These are phyloP conservation scores for Ganoderma lucidum DNA, from an alignment of 1,284 basidiomycete species.

Conservation along the genomic window DNA sequence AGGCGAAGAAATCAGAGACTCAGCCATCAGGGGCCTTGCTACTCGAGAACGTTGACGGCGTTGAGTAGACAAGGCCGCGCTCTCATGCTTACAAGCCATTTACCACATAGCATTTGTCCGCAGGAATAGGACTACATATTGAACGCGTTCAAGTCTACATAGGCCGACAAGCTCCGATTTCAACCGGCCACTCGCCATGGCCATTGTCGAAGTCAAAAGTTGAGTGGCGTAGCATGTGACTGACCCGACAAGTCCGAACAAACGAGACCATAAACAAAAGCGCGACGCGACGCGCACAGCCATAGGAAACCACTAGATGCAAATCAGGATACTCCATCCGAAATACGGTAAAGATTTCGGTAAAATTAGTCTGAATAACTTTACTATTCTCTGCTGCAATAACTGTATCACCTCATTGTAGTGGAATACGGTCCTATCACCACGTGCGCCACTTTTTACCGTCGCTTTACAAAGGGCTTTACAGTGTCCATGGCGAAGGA, in stretches of 20 bases:
- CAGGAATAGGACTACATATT: background rate
- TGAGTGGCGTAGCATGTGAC: background rate
- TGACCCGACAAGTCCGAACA: background rate
- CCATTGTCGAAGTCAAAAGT: background rate
- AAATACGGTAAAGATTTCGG: no score
- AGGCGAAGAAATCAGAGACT: background rate
- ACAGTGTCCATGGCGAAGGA: no score
- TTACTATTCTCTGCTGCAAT: no score
- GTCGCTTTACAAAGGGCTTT: no score
- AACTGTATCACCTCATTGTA: no score
- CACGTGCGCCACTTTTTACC: no score
- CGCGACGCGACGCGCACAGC: background rate
- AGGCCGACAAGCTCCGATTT: background rate
- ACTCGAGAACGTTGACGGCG: background rate
- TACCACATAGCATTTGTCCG: background rate
- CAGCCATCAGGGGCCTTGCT: background rate
- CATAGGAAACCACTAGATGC: no score
- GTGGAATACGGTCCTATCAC: no score
- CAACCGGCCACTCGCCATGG: background rate
- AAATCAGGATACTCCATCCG: no score
- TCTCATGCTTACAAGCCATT: background rate
- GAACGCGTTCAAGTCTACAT: background rate
- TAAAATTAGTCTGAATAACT: no score
- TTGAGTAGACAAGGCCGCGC: background rate
- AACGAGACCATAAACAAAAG: background rate